Base-by-base conservation (phyloP, 2,329 filamentous ascomycete genomes). In the Phialophora macrospora region DNA sequence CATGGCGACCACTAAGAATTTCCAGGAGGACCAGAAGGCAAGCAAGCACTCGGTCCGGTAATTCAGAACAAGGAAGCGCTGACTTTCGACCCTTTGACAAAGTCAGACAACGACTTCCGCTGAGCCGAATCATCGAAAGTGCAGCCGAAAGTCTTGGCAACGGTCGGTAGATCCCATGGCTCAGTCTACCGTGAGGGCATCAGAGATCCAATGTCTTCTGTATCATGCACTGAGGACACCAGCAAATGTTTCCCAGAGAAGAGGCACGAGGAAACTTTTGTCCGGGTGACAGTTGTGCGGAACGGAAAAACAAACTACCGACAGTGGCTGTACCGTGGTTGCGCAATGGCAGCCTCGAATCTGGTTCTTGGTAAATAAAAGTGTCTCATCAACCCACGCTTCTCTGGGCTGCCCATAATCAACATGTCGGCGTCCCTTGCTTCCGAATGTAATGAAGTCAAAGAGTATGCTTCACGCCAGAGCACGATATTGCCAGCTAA, bases 381-480 rank as follows among this genome's bases (percentile, higher is more conserved):
- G n/a, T 51, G 24, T 51, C 24, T 22, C 44, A 48, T 20, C 44
- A 22, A 48, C 44, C 20, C 9, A 3, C 38, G 17, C 24, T 51
- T 7, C 4, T 17, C 9, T 22, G 9, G 12, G 22, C 11, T 11
- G 48, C 20, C 5, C 12, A 28, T 28, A 24, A 26, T 20, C 48
- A 63, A 20, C 26, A 71, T 98, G 95, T 97, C 95, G 64, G 92
- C 94, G 64, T 99, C 95, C 58, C 85, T 99, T 72, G 93, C 94
- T 57, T 90, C 93, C 24, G 93, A 97, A 79, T 98, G 94, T 78
- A 97, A 97, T 73, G 90, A 96, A 75, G 87, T 94, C 71, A 98
- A 98, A 81, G 94, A 97, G 94, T 97, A 80, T 74, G 88, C 38
- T 77, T 5, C 59, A 30, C 14, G 20, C 30, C 20, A 24, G 12